Percentiles rank a stretch among this genome's conserved stretches.
These are phyloP conservation scores for Cercospora nicotianae DNA, from an alignment of 2,329 filamentous ascomycete genomes.

Conservation along the genomic window DNA sequence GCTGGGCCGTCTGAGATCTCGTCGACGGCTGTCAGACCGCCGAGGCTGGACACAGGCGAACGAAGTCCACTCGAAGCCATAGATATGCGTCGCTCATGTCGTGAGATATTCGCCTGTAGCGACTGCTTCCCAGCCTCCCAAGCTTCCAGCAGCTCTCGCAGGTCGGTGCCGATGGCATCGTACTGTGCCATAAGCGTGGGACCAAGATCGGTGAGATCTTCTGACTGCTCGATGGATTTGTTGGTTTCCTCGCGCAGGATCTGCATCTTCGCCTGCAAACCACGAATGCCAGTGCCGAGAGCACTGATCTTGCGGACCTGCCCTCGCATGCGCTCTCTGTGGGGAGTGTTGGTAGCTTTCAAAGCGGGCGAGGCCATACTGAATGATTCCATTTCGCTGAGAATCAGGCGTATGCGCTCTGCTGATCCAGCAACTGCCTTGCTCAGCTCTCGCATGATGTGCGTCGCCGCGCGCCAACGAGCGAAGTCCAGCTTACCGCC, in stretches of 20 bases:
- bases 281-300: slow-evolving; percentile 84
- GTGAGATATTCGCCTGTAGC: slow-evolving; percentile 76
- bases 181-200: slow-evolving; percentile 83
- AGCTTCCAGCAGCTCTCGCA: slow-evolving; percentile 59
- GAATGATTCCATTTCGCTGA: slow-evolving; percentile 72
- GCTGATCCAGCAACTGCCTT: slow-evolving; percentile 62
- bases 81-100: slow-evolving; percentile 64
- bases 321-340: slow-evolving; percentile 79
- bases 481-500: slow-evolving; percentile 74
- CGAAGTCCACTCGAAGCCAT: slow-evolving; percentile 49
- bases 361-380: slow-evolving; percentile 56
- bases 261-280: slow-evolving; percentile 91
- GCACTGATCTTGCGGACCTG: slow-evolving; percentile 87
- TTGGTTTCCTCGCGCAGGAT: slow-evolving; percentile 88
- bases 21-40: slow-evolving; percentile 60
- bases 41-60: slow-evolving; percentile 56
- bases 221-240: slow-evolving; percentile 70
- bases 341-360: slow-evolving; percentile 57
- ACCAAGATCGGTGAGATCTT: slow-evolving; percentile 63
- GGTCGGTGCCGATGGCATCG: slow-evolving; percentile 86
- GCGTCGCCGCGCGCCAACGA: slow-evolving; percentile 75
- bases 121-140: slow-evolving; percentile 70
- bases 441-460: slow-evolving; percentile 69
- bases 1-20: slow-evolving; percentile 58
- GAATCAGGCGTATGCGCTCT: slow-evolving; percentile 64